These are phyloP conservation scores for Lyophyllum shimeji DNA, from an alignment of 768 basidiomycete genomes.

Conservation along the genomic window DNA sequence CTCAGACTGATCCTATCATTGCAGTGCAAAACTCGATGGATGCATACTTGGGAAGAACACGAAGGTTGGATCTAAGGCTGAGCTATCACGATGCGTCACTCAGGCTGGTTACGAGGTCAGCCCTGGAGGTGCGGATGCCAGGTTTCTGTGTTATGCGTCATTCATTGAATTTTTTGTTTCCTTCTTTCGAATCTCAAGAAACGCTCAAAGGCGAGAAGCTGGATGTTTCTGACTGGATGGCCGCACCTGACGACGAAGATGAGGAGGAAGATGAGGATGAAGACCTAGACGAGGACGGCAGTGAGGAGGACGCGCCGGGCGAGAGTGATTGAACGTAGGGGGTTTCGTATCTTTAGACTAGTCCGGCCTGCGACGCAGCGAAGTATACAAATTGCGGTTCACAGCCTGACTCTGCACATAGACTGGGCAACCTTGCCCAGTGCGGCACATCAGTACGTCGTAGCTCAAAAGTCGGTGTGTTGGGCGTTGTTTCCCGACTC, in stretches of 20 bases:
- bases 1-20: constrained; percentile 5
- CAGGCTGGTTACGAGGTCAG: constrained; percentile 78
- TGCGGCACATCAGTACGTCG: too few relatives aligned
- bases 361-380: too few relatives aligned
- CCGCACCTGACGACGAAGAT: constrained; percentile 6
- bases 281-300: constrained; percentile 1
- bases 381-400: too few relatives aligned
- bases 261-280: background rate
- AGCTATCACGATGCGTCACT: constrained; percentile 65
- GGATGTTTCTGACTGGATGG: constrained; percentile 22
- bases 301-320: background rate
- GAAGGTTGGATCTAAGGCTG: constrained; percentile 67
- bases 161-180: background rate
- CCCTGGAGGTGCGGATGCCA: constrained; percentile 48
- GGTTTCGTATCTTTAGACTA: too few relatives aligned
- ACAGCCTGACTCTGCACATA: too few relatives aligned
- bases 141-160: background rate
- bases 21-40: constrained; percentile 73
- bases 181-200: too few relatives aligned
- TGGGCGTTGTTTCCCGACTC: too few relatives aligned
- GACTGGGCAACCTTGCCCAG: too few relatives aligned
- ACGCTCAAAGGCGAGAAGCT: constrained; percentile 19
- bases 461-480: too few relatives aligned
- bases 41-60: constrained; percentile 77
- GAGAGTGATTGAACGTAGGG: background rate